Percentiles rank a stretch among this genome's conserved stretches.
These are phyloP conservation scores for Litchi chinensis DNA, from an alignment of 345 rosid genomes.

Conservation along the genomic window DNA sequence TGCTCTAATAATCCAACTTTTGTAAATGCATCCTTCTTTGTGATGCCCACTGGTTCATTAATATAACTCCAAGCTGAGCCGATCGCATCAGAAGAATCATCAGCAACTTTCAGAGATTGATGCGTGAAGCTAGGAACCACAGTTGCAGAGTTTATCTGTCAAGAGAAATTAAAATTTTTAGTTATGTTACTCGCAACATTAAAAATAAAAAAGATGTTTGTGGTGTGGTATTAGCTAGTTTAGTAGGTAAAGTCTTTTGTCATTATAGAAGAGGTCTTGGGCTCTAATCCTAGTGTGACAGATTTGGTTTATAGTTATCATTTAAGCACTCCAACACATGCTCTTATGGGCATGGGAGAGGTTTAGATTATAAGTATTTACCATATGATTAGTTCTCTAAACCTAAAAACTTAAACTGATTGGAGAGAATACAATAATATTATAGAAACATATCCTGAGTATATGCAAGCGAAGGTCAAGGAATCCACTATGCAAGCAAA, in stretches of 20 bases:
- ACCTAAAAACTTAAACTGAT: background rate
- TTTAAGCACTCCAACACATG: background rate
- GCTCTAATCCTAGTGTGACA: too few species aligned
- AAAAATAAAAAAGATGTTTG: background rate
- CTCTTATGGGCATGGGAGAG: too few species aligned
- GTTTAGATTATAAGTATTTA: too few species aligned
- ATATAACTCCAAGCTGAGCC: constrained; percentile 77
- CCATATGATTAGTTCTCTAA: background rate
- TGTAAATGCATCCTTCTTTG: constrained; percentile 59
- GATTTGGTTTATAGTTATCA: too few species aligned
- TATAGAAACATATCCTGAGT: background rate
- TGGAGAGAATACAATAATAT: too few species aligned
- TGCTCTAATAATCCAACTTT: constrained; percentile 82
- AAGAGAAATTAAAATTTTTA: constrained; percentile 10
- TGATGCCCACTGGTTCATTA: constrained; percentile 81
- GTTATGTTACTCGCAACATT: constrained; percentile 3
- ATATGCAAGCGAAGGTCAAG: background rate
- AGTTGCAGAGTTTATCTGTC: constrained; percentile 75
- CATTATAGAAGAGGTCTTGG: too few species aligned
- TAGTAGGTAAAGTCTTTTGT: too few species aligned
- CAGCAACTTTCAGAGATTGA: constrained; percentile 45
- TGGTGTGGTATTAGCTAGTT: background rate
- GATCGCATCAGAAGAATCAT: constrained; percentile 45
- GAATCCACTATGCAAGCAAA: background rate
- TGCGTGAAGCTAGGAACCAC: constrained; percentile 48